Evolutionary conservation across 805 yeast genomes (phyloP).

Genomic region (Pichia gijzeniarum): DNA sequence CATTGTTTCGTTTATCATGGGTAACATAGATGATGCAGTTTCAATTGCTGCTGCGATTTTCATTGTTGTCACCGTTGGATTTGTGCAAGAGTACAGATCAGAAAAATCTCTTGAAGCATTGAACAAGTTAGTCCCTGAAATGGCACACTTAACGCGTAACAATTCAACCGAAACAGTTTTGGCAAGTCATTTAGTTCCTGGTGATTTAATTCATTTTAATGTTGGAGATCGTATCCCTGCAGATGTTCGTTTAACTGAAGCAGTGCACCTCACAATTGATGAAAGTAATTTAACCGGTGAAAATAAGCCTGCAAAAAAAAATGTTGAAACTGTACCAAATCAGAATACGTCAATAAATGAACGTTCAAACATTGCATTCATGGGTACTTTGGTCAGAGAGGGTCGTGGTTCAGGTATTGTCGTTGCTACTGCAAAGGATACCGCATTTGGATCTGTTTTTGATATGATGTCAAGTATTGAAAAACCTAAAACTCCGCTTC

Average conservation of each 20-base stretch:
- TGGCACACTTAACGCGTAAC: conserved; percentile 82
- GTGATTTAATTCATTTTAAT: conserved; percentile 82
- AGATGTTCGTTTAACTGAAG: conserved; percentile 73
- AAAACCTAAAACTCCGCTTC: conserved; percentile 97
- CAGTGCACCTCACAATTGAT: conserved; percentile 79
- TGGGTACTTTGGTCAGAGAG: conserved; percentile 96
- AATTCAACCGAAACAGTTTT: conserved; percentile 73
- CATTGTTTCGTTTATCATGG: conserved; percentile 78
- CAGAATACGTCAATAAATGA: conserved; percentile 37
- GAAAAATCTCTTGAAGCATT: conserved; percentile 93
- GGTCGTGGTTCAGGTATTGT: conserved; percentile 95
- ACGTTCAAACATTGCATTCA: conserved; percentile 76
- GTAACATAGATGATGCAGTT: conserved; percentile 95
- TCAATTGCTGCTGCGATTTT: conserved; percentile 86
- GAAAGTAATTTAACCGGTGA: conserved; percentile 97
- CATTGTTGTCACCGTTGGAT: conserved; percentile 94
- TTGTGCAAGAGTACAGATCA: conserved; percentile 93
- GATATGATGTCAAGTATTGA: conserved; percentile 93
- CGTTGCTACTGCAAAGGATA: conserved; percentile 79
- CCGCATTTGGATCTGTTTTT: conserved; percentile 92
- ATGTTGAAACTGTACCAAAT: conserved; percentile 36
- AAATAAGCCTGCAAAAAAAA: conserved; percentile 76
- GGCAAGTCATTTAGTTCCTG: conserved; percentile 89
- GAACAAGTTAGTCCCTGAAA: conserved; percentile 92
- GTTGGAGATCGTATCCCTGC: conserved; percentile 98